phyloP scores from a whole-genome alignment of 1,284 basidiomycete species.

The Ganoderma leucocontextum region DNA sequence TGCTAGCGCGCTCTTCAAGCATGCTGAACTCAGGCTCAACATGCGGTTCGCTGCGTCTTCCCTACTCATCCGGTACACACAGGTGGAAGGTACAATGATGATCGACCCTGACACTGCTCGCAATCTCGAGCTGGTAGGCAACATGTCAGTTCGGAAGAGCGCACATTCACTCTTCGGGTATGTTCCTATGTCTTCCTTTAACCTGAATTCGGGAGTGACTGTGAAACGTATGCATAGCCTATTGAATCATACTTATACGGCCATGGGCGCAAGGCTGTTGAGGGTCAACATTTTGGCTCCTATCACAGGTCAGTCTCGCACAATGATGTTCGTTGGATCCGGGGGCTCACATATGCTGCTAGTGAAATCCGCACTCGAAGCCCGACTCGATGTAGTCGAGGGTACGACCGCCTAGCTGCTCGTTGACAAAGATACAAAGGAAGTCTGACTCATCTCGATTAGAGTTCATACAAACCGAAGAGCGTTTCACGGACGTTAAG shows the following conservation, averaged over 20 bases:
- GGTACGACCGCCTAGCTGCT: conserved; percentile 50
- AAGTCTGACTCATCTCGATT: conserved; percentile 28
- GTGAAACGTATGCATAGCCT: conserved; percentile 47
- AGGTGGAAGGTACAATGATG: conserved; percentile 90
- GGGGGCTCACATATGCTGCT: background rate
- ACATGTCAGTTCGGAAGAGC: conserved; percentile 71
- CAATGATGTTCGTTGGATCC: background rate
- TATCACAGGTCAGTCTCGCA: conserved; percentile 62
- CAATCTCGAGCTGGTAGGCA: conserved; percentile 89
- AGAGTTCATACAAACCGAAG: conserved; percentile 84
- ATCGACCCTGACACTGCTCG: conserved; percentile 88
- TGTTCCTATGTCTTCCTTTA: conserved; percentile 24
- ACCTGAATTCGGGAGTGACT: background rate
- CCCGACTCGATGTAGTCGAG: conserved; percentile 86
- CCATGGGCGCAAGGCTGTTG: conserved; percentile 86
- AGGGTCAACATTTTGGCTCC: conserved; percentile 88
- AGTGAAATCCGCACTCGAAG: conserved; percentile 76
- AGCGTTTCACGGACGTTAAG: conserved; percentile 73
- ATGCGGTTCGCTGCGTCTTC: conserved; percentile 75
- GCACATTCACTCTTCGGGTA: conserved; percentile 80
- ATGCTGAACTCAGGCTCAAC: conserved; percentile 72
- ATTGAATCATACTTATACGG: conserved; percentile 85
- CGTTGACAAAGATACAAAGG: background rate
- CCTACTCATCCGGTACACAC: conserved; percentile 81
- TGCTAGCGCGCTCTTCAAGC: conserved; percentile 85